Evolutionary conservation across 192 early-diverging fungal species (phyloP), one percentile per base, ranked within the genome.

Genomic region (Gonapodya sp.): DNA sequence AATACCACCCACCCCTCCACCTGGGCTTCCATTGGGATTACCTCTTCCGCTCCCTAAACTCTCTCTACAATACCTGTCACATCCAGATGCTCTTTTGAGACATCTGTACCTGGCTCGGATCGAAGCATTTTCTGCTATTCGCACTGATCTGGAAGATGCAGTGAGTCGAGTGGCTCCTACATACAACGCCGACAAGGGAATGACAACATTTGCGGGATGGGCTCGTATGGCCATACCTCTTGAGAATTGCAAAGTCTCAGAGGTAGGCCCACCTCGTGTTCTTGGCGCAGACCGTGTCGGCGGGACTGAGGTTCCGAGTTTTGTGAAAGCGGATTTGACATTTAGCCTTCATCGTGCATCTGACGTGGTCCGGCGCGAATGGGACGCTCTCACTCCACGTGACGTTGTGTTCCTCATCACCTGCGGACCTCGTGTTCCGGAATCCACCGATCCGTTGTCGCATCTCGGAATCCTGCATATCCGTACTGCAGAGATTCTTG

Each of bases 391-490:
- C 31, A 86, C 92, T 1, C 88, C 89, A n/a, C 93, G 92, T 72
- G 97, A 98, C 83, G 92, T 96, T n/a, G 83, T 99, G 35, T 94
- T 99, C 82, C 83, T 99, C 73, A 78, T 97, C 31, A 87, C 91
- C 80, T 24, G 79, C 85, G 84, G 86, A 85, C 36, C 80, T 84
- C 14, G 82, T 86, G n/a, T 37, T 79, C 35, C 80, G 83, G 14
- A 80, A 14, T 33, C 84, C 30, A 81, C 82, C 0, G 85, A 84
- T 2, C 94, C 94, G 85, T 85, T 86, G 35, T 83, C 83, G 34
- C 83, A 92, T 72, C 94, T 88, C 82, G 94, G 94, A 32, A 87
- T 98, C 72, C 92, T 91, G 34, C 90, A 89, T 80, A 88, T 98
- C 31, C 92, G 98, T 73, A 95, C 95, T 8, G 95, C 95, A 83